phyloP scores from a whole-genome alignment of 148 eudicot species.

The Rhododendron vialii region DNA sequence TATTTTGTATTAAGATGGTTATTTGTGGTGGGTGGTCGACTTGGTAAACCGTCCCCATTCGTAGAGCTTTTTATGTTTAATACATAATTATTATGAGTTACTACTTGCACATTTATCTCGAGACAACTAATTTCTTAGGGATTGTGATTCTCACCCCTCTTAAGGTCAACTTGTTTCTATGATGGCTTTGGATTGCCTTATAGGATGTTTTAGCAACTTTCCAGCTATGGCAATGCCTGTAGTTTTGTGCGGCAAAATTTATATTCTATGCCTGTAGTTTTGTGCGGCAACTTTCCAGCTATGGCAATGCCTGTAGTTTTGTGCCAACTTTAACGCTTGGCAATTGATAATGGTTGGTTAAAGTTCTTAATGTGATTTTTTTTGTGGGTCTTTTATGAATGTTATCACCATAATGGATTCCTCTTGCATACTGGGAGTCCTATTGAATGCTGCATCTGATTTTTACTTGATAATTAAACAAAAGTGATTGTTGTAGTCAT shows the following conservation, averaged over 20 bases:
- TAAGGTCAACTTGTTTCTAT: background rate
- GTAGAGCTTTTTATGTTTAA: background rate
- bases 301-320: background rate
- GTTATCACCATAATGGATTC: background rate
- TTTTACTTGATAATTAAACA: background rate
- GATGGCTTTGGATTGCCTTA: background rate
- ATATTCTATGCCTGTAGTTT: background rate
- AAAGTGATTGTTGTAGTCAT: background rate
- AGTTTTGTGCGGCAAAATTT: background rate
- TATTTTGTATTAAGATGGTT: background rate
- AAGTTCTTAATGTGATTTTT: background rate
- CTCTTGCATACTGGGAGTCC: background rate
- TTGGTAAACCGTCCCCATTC: background rate
- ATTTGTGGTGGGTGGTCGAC: background rate
- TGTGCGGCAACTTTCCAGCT: background rate
- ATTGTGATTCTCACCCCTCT: background rate
- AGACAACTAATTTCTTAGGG: background rate
- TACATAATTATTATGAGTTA: background rate
- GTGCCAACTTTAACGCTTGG: background rate
- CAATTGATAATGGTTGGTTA: background rate
- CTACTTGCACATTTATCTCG: background rate
- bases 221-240: background rate
- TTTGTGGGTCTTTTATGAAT: background rate
- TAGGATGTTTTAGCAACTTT: background rate
- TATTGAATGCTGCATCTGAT: background rate